These are phyloP conservation scores for Eucalyptus marginata DNA, from an alignment of 345 rosid genomes.

Conservation along the genomic window DNA sequence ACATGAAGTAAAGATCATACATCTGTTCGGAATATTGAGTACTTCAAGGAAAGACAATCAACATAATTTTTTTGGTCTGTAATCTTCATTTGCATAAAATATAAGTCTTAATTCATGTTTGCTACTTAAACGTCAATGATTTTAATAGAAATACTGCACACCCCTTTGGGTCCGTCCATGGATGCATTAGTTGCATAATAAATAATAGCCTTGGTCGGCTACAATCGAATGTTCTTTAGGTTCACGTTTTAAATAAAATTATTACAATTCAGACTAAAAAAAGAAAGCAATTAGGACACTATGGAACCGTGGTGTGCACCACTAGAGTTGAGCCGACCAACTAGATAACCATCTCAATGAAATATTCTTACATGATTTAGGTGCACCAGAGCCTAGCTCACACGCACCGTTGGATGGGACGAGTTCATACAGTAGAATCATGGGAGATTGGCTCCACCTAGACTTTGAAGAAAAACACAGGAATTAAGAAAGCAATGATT, in stretches of 20 bases:
- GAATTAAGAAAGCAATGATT: too few species aligned
- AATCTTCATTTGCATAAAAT: background rate
- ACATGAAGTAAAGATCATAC: background rate
- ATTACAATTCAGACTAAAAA: background rate
- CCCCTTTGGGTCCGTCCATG: background rate
- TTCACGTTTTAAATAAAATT: background rate
- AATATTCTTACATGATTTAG: background rate
- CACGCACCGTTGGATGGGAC: background rate
- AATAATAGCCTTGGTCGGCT: background rate
- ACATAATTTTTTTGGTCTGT: background rate
- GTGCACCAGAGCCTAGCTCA: background rate
- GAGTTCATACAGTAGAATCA: background rate
- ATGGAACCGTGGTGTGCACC: background rate
- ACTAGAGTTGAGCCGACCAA: background rate
- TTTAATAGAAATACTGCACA: background rate
- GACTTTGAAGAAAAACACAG: background rate
- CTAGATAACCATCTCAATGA: background rate
- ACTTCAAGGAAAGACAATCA: background rate
- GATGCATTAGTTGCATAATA: background rate
- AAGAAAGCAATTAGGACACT: background rate
- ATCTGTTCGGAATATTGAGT: background rate
- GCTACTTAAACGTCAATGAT: background rate
- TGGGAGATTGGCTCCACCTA: background rate
- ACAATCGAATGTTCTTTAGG: background rate
- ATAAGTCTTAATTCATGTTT: background rate